Percentiles rank a stretch among this genome's conserved stretches.
Conservation (phyloP, 1,284 basidiomycete genomes). For the Polyporus tsugae region DNA sequence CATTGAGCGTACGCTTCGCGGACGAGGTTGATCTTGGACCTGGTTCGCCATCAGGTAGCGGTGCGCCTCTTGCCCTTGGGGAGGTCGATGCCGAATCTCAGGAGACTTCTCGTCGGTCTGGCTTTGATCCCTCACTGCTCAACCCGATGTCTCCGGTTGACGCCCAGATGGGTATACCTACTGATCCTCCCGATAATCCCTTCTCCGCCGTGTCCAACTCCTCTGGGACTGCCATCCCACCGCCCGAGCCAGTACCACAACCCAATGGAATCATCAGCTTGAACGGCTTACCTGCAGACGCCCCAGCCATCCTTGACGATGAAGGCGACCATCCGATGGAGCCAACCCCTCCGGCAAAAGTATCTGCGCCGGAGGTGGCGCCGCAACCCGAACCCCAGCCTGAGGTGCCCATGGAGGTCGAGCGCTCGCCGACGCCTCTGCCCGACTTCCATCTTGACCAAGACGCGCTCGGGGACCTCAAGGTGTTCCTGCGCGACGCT, state of each 20-base stretch:
- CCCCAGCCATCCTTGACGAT: constrained; percentile 20
- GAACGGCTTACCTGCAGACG: constrained; percentile 19
- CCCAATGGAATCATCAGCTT: background rate
- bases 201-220: background rate
- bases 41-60: background rate
- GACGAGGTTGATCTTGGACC: constrained; percentile 23
- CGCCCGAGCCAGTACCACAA: background rate
- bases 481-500: constrained; percentile 52
- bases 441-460: constrained; percentile 74
- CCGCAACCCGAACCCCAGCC: constrained; percentile 10
- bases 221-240: background rate
- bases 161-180: constrained; percentile 14
- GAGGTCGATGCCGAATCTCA: constrained; percentile 5
- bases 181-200: constrained; percentile 31
- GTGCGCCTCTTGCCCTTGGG: background rate
- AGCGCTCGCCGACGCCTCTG: constrained; percentile 65
- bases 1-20: constrained; percentile 34
- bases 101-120: constrained; percentile 43
- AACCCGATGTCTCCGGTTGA: constrained; percentile 53
- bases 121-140: constrained; percentile 63
- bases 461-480: constrained; percentile 53
- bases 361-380: background rate
- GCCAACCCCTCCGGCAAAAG: constrained; percentile 13
- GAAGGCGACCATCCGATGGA: constrained; percentile 29
- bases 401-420: constrained; percentile 55